Percentiles rank a stretch among this genome's conserved stretches.
Evolutionary conservation across 306 rosid species (phyloP).

Genomic region (Calophaca sinica): DNA sequence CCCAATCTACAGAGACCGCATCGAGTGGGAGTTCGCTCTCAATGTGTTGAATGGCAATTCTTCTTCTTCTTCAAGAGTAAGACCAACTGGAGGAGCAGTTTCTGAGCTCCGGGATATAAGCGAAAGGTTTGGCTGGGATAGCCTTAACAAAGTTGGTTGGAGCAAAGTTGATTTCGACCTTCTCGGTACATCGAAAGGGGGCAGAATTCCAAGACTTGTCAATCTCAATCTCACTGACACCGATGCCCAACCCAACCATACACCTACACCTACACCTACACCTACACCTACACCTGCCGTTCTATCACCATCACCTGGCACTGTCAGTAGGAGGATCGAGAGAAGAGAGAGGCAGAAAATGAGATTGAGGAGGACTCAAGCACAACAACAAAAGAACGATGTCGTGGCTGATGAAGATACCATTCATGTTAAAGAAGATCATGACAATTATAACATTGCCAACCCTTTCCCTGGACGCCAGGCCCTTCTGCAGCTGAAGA

Average conservation of each 20-base stretch:
- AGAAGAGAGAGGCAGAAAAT: slow-evolving; percentile 49
- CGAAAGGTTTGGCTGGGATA: slow-evolving; percentile 76
- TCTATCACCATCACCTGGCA: too few relatives aligned
- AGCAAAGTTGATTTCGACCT: slow-evolving; percentile 60
- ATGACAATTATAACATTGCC: not conserved
- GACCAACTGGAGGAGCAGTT: slow-evolving; percentile 2
- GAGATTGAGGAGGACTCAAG: not conserved
- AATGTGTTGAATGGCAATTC: slow-evolving; percentile 45
- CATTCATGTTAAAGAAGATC: not conserved
- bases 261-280: not conserved
- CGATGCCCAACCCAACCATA: not conserved
- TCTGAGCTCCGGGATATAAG: slow-evolving; percentile 56
- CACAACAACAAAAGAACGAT: not conserved
- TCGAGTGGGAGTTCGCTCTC: slow-evolving; percentile 70
- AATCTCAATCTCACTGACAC: not conserved
- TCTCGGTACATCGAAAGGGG: slow-evolving; percentile 71
- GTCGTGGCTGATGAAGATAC: not conserved
- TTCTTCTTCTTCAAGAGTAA: slow-evolving; percentile 15
- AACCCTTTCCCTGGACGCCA: slow-evolving; percentile 64
- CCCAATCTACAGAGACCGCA: slow-evolving; percentile 64
- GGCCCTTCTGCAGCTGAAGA: slow-evolving; percentile 22
- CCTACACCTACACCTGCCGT: not conserved
- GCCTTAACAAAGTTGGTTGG: slow-evolving; percentile 63
- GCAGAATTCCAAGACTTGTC: slow-evolving; percentile 57
- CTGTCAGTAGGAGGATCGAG: slow-evolving; percentile 33